Conservation (phyloP, 805 yeast genomes). For the Candida quercuum region DNA sequence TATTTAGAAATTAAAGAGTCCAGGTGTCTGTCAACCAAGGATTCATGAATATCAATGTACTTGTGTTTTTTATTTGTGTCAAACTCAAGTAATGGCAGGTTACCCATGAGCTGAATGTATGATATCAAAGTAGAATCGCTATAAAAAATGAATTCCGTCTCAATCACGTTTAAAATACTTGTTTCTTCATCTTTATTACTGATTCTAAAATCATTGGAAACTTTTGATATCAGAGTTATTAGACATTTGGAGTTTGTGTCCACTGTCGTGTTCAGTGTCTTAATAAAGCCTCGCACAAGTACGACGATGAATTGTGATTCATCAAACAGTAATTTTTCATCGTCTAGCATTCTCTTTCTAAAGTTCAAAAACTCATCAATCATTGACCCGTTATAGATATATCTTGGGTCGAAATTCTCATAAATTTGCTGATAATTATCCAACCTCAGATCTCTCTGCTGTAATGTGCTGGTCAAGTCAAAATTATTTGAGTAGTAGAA, state of each 20-base stretch:
- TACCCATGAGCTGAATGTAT: conserved; percentile 82
- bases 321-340: conserved; percentile 57
- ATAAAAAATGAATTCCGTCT: conserved; percentile 76
- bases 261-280: conserved; percentile 40
- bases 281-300: conserved; percentile 88
- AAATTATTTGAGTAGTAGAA: conserved; percentile 88
- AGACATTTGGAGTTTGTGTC: conserved; percentile 24
- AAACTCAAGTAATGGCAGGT: conserved; percentile 94
- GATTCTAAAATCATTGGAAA: conserved; percentile 62
- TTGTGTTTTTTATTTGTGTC: conserved; percentile 80
- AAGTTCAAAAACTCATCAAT: conserved; percentile 72
- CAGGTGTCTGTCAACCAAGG: conserved; percentile 81
- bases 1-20: conserved; percentile 63
- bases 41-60: conserved; percentile 78
- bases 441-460: conserved; percentile 54
- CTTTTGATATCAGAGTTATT: conserved; percentile 80
- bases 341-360: conserved; percentile 58
- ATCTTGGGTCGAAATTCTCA: conserved; percentile 61
- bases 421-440: conserved; percentile 29
- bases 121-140: conserved; percentile 50
- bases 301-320: conserved; percentile 70
- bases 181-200: conserved; percentile 83
- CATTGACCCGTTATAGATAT: conserved; percentile 89
- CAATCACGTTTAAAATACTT: conserved; percentile 82
- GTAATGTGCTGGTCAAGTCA: conserved; percentile 79